Base-by-base conservation (phyloP, 2,329 filamentous ascomycete genomes). In the Sporothrix pallida region DNA sequence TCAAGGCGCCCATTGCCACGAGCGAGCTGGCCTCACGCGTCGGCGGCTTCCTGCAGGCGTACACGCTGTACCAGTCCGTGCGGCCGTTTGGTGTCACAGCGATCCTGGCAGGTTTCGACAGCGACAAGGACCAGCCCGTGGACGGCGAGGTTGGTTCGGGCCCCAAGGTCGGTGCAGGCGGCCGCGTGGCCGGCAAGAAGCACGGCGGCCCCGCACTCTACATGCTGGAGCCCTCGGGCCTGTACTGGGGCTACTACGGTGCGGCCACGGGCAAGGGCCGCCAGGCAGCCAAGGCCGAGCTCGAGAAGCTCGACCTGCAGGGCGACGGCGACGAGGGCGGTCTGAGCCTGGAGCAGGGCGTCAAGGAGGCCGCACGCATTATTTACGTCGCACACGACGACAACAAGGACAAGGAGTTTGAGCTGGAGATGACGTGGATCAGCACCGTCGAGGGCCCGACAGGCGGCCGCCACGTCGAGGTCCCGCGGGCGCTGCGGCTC, bases 391-490 rank as follows among this genome's bases (percentile, higher is more conserved):
- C 95, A 68, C 96, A 99, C 82, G 96, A 98, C 83, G 96, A 99
- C 83, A 98, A 95, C 87, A 98, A 98, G 86, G 96, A 98, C 85
- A 99, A 99, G 87, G 96, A 98, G 77, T 99, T 98, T 80, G 96
- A 99, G 89, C 87, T 99, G 75, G 96, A 99, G 86, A 97, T 99
- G 94, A 97, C 93, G 74, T 99, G 96, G 96, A 93, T 98, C 82
- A 98, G 94, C 83, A 89, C 88, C 71, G 83, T 90, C 67, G 89
- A 93, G 77, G 95, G 95, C 5, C 94, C 95, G 50, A 98, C 95
- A 76, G 95, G 97, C 86, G 96, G 96, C 76, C 90, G 91, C 79
- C 96, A 99, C 81, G 88, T 95, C 83, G 94, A 97, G 83, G 96
- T 99, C 74, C 96, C 96, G 73, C 95, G 93, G 86, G 92, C 94